Evolutionary conservation across 2,329 filamentous ascomycete species (phyloP), one percentile per base, ranked within the genome.

Genomic region (Cyphellophora attinorum): DNA sequence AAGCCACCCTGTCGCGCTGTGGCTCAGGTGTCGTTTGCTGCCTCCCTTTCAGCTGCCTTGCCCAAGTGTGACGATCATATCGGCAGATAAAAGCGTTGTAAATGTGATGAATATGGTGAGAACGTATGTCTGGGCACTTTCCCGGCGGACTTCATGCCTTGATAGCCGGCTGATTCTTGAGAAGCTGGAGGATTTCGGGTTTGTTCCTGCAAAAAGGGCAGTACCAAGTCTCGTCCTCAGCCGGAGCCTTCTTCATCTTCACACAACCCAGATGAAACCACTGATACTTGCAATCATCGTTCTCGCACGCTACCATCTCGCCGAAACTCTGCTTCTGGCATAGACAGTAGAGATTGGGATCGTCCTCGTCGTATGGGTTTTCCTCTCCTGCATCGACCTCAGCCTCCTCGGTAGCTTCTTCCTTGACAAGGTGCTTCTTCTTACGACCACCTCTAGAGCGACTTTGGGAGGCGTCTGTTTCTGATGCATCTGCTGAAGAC

Each of bases 251-350:
- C 28, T 67, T 72, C 48, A 80, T 58, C 13, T 73, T 71, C 33
- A 78, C 73, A 47, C 76, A 80, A 27, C 67, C 71, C 54, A 77
- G 67, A 61, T 80, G 76, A 55, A 80, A 80, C 76, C 76, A 80
- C 52, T 80, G 74, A 42, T 72, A 69, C 10, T 70, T 67, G 56
- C 76, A 80, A 37, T 66, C 61, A 23, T 76, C 72, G 51, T 79
- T 79, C 53, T 80, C 76, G 49, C 76, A 80, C 10, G 73, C 76
- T 27, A 80, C 71, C 76, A 80, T 80, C 49, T 77, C 72, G 12
- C 76, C 76, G 50, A 77, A 78, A 43, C 68, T 74, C 23, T 78
- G 74, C 42, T 72, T 71, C 32, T 74, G 73, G 50, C 76, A 80
- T 45, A 75, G 76, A 56, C 76, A 80, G 51, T 79, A 80, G 27